phyloP scores from a whole-genome alignment of 1,284 basidiomycete species.

The Psilocybe mexicana region DNA sequence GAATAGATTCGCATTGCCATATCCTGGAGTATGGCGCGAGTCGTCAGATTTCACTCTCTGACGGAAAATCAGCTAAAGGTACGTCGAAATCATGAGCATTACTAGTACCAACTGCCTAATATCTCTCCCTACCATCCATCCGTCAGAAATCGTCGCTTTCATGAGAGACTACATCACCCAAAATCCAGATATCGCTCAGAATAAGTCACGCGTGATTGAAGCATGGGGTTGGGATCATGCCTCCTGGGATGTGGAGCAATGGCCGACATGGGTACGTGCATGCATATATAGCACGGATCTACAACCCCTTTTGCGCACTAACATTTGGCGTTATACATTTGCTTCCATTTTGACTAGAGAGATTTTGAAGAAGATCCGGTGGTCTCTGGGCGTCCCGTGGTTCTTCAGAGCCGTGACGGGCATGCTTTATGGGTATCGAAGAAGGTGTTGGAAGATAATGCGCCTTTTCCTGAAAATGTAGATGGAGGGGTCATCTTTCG shows the following conservation, averaged over 20 bases:
- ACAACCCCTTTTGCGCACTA: not conserved
- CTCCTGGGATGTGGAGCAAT: conserved; percentile 59
- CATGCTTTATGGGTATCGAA: conserved; percentile 87
- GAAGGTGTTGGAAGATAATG: conserved; percentile 55
- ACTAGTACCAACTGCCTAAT: not conserved
- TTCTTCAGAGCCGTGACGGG: conserved; percentile 82
- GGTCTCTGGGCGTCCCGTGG: conserved; percentile 65
- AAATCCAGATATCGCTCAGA: conserved; percentile 47
- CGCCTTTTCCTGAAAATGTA: conserved; percentile 60
- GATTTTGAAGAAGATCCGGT: conserved; percentile 72
- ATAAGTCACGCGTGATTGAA: conserved; percentile 65
- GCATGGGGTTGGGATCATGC: conserved; percentile 95
- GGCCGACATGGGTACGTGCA: conserved; percentile 67
- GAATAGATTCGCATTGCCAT: conserved; percentile 78
- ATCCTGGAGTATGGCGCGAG: conserved; percentile 75
- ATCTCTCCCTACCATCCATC: not conserved
- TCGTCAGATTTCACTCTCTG: conserved; percentile 63
- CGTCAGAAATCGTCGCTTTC: conserved; percentile 59
- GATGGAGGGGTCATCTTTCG: conserved; percentile 85
- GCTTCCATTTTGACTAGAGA: conserved; percentile 40
- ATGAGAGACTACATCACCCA: conserved; percentile 64
- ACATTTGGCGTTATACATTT: not conserved
- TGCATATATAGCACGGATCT: conserved; percentile 3
- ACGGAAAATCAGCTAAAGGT: conserved; percentile 60
- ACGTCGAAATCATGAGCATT: not conserved